Evolutionary conservation across 371 early-diverging fungal genomes (phyloP).

Genomic region (Encephalitozoon cuniculi): DNA sequence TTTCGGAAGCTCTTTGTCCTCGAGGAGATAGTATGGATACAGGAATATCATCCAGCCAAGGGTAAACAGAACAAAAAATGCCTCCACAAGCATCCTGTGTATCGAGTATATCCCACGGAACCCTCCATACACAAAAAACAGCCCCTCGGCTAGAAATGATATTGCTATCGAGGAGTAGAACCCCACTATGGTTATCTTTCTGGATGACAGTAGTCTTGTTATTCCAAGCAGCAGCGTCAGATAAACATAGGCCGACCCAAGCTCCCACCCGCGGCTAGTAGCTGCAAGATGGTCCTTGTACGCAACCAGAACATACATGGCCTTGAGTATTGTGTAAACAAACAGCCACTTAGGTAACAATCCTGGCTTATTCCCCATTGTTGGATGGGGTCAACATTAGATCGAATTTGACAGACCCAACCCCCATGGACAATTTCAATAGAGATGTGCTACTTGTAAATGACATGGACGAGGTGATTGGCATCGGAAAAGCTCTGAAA

Average conservation of each 20-base stretch:
- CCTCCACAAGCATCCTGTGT: neutral
- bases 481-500: constrained; percentile 24
- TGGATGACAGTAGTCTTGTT: neutral
- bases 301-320: neutral
- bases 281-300: neutral
- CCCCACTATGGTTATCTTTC: neutral
- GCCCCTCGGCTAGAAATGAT: neutral
- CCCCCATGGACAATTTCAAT: constrained; percentile 41
- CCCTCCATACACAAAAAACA: neutral
- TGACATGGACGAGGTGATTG: constrained; percentile 19
- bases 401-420: constrained; percentile 46
- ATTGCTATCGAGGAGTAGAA: neutral
- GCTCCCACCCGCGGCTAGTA: neutral
- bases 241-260: neutral
- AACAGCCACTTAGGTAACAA: constrained; percentile 24
- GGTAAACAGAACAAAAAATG: neutral
- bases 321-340: neutral
- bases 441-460: constrained; percentile 28
- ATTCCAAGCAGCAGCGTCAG: neutral
- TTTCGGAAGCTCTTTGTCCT: neutral
- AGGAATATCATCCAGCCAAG: constrained; percentile 25
- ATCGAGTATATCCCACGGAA: neutral
- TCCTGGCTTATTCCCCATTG: constrained; percentile 13
- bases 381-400: constrained; percentile 17
- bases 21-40: constrained; percentile 22